Base-by-base conservation (phyloP, 148 eudicot genomes). In the Polygonum maritimum region DNA sequence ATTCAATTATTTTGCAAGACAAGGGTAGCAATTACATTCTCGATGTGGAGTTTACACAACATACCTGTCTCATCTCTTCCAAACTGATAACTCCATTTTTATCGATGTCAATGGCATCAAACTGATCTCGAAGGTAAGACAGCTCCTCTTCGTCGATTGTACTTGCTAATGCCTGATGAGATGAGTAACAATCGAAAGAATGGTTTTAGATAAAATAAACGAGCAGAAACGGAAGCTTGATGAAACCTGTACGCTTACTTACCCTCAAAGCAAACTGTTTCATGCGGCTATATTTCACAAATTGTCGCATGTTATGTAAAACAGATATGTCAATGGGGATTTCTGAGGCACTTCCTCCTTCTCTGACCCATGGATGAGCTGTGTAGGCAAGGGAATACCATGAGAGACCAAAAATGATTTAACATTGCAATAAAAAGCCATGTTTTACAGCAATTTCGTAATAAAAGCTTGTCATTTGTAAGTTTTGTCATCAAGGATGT, bases 331-430 rank as follows among this genome's bases (percentile, higher is more conserved):
- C 98, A n/a, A 94, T 75, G 73, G 98, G 97, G 79, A 94, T 94
- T 79, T 92, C 98, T 10, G 83, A 89, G 62, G 98, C 98, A 80
- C 83, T 80, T 78, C 98, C 98, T 47, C 96, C 98, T 86, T 94
- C 98, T 85, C 98, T 83, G 74, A 94, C 98, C 98, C 98, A 94
- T 78, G 90, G 92, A 75, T 94, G 97, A 79, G 97, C 98, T 94
- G 92, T 13, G 78, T 65, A 77, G 38, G 73, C 31, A 26, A 36
- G 7, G 74, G 12, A 19, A 82, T 22, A 71, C 38, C 74, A 79
- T 45, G 57, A 72, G 45, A 35, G 71, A 48, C 15, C 31, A 48
- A 51, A 54, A 77, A 69, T 54, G 22, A 38, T 22, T 12, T 9
- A n/a, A n/a, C 21, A 44, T 14, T 3, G 19, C 72, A 31, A 18